phyloP scores from a whole-genome alignment of 1,284 basidiomycete species.

The Leccinum insolens region DNA sequence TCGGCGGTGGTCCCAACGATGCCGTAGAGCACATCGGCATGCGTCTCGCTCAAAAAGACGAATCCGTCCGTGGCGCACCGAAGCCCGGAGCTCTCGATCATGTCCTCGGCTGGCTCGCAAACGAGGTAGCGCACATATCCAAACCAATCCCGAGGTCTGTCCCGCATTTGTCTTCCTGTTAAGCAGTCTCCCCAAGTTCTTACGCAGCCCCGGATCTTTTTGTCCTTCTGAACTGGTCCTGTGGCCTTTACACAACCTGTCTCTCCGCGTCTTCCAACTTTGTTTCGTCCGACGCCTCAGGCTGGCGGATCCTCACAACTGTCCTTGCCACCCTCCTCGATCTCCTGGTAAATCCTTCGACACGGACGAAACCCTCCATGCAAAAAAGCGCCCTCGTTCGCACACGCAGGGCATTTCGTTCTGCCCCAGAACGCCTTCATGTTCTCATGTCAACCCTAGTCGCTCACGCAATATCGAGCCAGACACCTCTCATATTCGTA shows the following conservation, averaged over 20 bases:
- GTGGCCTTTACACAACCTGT: slow-evolving; percentile 61
- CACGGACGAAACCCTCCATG: slow-evolving; percentile 58
- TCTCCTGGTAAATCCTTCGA: slow-evolving; percentile 52
- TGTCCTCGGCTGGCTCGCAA: slow-evolving; percentile 71
- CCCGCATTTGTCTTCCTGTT: background rate
- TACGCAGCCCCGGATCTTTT: slow-evolving; percentile 68
- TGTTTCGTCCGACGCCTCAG: slow-evolving; percentile 36
- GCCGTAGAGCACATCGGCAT: slow-evolving; percentile 70
- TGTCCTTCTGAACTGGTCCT: slow-evolving; percentile 76
- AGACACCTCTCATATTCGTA: slow-evolving; percentile 49
- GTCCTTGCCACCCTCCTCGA: slow-evolving; percentile 64
- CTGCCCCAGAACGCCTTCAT: slow-evolving; percentile 50
- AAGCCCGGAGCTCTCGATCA: slow-evolving; percentile 66
- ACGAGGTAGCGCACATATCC: slow-evolving; percentile 59
- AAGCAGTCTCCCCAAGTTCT: slow-evolving; percentile 42
- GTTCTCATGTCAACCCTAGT: slow-evolving; percentile 54
- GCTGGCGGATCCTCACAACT: slow-evolving; percentile 52
- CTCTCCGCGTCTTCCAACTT: slow-evolving; percentile 48
- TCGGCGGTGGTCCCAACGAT: slow-evolving; percentile 40
- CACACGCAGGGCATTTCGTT: slow-evolving; percentile 64
- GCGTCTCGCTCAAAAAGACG: slow-evolving; percentile 65
- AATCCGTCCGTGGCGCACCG: slow-evolving; percentile 39
- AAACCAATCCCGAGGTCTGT: slow-evolving; percentile 55
- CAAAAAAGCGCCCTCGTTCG: slow-evolving; percentile 63
- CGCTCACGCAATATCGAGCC: slow-evolving; percentile 48